phyloP scores from a whole-genome alignment of 371 early-diverging fungal species.

The Mucor irregularis region DNA sequence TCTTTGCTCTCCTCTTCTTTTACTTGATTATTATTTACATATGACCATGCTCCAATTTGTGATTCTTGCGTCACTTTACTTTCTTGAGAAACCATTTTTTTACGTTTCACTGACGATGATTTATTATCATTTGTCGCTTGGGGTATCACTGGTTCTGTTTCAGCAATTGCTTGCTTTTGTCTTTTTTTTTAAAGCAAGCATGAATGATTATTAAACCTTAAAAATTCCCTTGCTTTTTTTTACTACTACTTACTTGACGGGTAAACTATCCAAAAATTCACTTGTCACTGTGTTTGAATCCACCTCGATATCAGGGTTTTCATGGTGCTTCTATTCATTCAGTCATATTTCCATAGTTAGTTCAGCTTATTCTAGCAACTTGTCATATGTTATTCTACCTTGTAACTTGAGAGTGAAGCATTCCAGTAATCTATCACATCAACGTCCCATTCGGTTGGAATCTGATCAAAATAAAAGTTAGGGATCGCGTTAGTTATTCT shows the following conservation, averaged over 20 bases:
- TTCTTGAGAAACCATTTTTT: too few species aligned
- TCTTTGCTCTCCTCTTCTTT: background rate
- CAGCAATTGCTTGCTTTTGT: background rate
- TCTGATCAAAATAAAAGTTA: background rate
- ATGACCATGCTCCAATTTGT: background rate
- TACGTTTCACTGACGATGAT: too few species aligned
- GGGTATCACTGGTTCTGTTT: background rate
- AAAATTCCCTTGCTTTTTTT: too few species aligned
- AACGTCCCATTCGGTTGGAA: conserved; percentile 4
- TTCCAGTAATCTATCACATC: conserved; percentile 24
- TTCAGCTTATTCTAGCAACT: background rate
- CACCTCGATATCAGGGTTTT: too few species aligned
- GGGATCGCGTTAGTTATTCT: background rate
- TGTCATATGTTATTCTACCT: background rate
- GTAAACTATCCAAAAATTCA: background rate
- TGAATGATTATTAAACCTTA: too few species aligned
- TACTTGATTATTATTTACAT: background rate
- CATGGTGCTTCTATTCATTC: background rate
- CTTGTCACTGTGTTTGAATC: background rate
- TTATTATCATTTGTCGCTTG: background rate
- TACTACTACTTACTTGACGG: background rate
- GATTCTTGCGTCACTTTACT: background rate
- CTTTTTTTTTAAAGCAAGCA: too few species aligned
- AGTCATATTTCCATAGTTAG: background rate
- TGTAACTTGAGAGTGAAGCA: conserved; percentile 15